phyloP scores from a whole-genome alignment of 257 asterid species.

The Ligustrum vulgare region DNA sequence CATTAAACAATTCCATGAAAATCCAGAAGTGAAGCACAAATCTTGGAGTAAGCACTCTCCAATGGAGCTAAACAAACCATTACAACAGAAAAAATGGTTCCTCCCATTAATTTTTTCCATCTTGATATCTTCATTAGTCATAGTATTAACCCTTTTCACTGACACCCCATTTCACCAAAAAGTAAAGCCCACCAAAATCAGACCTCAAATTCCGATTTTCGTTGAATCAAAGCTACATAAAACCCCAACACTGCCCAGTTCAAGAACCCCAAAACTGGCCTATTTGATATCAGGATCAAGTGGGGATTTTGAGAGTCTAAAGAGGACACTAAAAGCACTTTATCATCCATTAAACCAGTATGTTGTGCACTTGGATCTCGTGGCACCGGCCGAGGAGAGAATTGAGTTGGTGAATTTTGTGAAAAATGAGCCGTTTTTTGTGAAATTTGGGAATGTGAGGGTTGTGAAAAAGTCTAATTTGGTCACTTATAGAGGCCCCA shows the following conservation, averaged over 20 bases:
- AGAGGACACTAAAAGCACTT: conserved; percentile 57
- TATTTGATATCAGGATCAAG: conserved; percentile 80
- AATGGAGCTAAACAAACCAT: conserved; percentile 47
- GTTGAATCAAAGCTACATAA: conserved; percentile 57
- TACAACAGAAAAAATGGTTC: conserved; percentile 58
- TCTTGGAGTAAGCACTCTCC: background rate
- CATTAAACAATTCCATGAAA: background rate
- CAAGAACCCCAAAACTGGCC: conserved; percentile 64
- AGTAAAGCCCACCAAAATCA: conserved; percentile 17
- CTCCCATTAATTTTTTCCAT: conserved; percentile 46
- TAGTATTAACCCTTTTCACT: conserved; percentile 35
- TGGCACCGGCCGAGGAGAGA: conserved; percentile 59
- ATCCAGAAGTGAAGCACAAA: background rate
- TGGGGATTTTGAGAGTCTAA: conserved; percentile 60
- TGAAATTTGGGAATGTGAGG: conserved; percentile 56
- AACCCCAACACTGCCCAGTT: conserved; percentile 33
- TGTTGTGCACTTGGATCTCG: conserved; percentile 73
- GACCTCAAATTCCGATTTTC: conserved; percentile 47
- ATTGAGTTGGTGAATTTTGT: conserved; percentile 55
- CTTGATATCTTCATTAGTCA: conserved; percentile 33
- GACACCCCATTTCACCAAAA: conserved; percentile 41
- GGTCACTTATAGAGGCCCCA: conserved; percentile 78
- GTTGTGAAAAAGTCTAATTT: conserved; percentile 60
- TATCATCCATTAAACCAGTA: conserved; percentile 75
- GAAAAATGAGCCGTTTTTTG: conserved; percentile 43